These are phyloP conservation scores for Ceratobasidium sp. DNA, from an alignment of 1,284 basidiomycete genomes.

Conservation along the genomic window DNA sequence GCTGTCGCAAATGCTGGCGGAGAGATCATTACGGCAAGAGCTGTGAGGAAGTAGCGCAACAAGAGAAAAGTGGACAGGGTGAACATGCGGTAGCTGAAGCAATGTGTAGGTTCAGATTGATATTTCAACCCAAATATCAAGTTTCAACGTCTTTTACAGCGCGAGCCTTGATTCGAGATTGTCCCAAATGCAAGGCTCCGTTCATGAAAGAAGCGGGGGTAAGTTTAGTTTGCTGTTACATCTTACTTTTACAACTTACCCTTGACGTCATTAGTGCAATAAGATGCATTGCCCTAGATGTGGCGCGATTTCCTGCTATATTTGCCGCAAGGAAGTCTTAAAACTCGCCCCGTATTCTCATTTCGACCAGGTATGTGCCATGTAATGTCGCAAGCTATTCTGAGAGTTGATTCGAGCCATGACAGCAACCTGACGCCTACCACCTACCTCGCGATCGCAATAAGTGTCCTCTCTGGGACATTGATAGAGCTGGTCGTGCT, in stretches of 20 bases:
- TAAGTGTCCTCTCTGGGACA: slow-evolving; percentile 30
- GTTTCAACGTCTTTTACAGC: not conserved
- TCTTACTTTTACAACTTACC: not conserved
- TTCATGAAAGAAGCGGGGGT: slow-evolving; percentile 35
- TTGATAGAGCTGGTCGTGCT: slow-evolving; percentile 29
- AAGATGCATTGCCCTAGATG: slow-evolving; percentile 36
- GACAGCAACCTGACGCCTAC: slow-evolving; percentile 34
- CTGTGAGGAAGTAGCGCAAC: slow-evolving; percentile 21
- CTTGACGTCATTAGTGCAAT: slow-evolving; percentile 14
- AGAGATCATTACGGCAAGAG: slow-evolving; percentile 15
- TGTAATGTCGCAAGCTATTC: not conserved
- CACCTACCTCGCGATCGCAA: slow-evolving; percentile 9
- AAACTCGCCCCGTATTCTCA: slow-evolving; percentile 23
- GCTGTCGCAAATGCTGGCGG: slow-evolving; percentile 26
- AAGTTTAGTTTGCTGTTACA: not conserved
- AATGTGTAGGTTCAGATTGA: slow-evolving; percentile 16
- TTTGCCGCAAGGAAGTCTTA: slow-evolving; percentile 21
- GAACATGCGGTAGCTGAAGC: slow-evolving; percentile 35
- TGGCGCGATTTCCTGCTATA: slow-evolving; percentile 26
- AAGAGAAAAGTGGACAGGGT: slow-evolving; percentile 9
- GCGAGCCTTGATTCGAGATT: slow-evolving; percentile 21
- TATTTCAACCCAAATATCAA: not conserved
- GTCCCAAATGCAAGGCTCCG: slow-evolving; percentile 28
- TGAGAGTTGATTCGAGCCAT: not conserved
- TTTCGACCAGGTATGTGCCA: slow-evolving; percentile 19